Base-by-base conservation (phyloP, 1,284 basidiomycete species). In the Cryptococcus sp. region DNA sequence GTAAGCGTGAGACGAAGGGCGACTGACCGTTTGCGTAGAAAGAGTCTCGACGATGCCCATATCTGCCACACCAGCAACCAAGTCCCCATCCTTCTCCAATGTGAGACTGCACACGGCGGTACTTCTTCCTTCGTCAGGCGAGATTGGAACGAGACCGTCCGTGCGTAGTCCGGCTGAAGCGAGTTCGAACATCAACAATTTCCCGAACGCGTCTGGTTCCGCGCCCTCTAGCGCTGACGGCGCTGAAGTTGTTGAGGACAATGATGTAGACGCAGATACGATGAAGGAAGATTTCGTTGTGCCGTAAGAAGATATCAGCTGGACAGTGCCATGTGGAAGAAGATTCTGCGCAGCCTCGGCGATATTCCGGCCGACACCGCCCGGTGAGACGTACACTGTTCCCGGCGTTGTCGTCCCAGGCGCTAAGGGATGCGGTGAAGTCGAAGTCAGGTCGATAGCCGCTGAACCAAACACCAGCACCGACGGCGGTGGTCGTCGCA, bases 331-430 rank as follows among this genome's bases (percentile, higher is more conserved):
- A 1, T 60, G 49, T 0, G 70, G 60, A 20, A 70, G 60, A 27
- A 76, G 71, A 16, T 67, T 67, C 51, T 77, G 71, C 27, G 92
- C 85, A 0, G 93, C 91, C 73, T 96, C 91, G 1, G 94, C 91
- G 49, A 99, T 86, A 74, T 99, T 99, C 23, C 94, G 86, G 0
- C 86, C 93, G 3, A 99, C 96, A 15, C 96, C 96, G 1, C 96
- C 96, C 0, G 91, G 81, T 0, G 89, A 85, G 27, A 94, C 67
- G 2, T 80, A 80, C 16, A 98, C 85, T 2, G 73, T 80, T 10
- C 95, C 96, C 0, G 93, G 91, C 7, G 84, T 83, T 0, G 96
- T 99, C 0, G 93, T 90, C 53, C 86, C 55, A 1, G 70, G 68
- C 3, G 82, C 20, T 67, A 74, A 19, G 59, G 68, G 49, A 50